phyloP scores from a whole-genome alignment of 2,329 filamentous ascomycete species.

The Sporothrix brunneoviolacea region DNA sequence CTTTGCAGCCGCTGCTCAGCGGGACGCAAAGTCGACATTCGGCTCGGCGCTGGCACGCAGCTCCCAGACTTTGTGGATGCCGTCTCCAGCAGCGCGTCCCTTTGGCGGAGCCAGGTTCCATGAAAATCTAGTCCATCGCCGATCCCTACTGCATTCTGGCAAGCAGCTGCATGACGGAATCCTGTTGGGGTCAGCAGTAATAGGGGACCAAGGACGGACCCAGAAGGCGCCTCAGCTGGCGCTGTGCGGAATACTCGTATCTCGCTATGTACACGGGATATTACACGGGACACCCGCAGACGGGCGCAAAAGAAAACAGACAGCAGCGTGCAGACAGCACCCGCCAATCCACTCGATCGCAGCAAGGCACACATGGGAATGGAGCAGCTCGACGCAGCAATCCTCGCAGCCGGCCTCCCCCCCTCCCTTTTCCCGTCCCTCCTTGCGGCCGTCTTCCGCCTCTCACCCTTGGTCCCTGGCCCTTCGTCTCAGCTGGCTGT shows the following conservation, averaged over 20 bases:
- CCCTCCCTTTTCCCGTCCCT: not conserved
- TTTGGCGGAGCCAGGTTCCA: conserved; percentile 1
- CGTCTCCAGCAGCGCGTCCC: not conserved
- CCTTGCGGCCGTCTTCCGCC: too few species aligned
- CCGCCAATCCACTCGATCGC: not conserved
- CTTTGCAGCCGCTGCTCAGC: too few species aligned
- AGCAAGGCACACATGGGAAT: not conserved
- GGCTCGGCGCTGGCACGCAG: not conserved
- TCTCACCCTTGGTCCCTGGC: too few species aligned
- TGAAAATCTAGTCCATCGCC: conserved; percentile 1
- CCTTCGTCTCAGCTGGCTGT: not conserved
- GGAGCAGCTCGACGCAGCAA: too few species aligned
- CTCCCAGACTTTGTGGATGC: not conserved
- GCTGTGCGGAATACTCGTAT: too few species aligned
- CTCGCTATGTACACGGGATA: too few species aligned
- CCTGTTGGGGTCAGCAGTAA: not conserved
- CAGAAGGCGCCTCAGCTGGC: too few species aligned
- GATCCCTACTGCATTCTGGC: not conserved
- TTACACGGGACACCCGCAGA: too few species aligned
- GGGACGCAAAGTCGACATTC: not conserved
- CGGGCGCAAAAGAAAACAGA: too few species aligned
- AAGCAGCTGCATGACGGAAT: not conserved
- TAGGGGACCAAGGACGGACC: too few species aligned
- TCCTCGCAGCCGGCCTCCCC: not conserved
- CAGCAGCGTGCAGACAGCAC: not conserved